Evolutionary conservation across 345 rosid genomes (phyloP).

Genomic region (Brassica napus): Da-Ae NC_063444.1:6746501-6747000

Average conservation of each 20-base stretch:
- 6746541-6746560: too few species aligned
- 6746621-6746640: background rate
- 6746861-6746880: background rate
- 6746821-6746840: background rate
- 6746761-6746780: background rate
- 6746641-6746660: background rate
- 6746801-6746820: background rate
- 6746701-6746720: background rate
- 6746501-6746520: too few species aligned
- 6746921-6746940: constrained; percentile 22
- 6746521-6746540: too few species aligned
- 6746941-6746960: constrained; percentile 19
- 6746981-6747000: constrained; percentile 44
- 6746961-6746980: constrained; percentile 32
- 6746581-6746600: background rate
- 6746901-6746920: background rate
- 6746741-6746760: background rate
- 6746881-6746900: background rate
- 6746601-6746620: background rate
- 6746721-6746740: background rate
- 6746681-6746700: background rate
- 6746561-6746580: too few species aligned
- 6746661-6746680: background rate
- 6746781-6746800: background rate
- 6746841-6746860: background rate